A percentile compares a stretch with the other conserved stretches of the same genome.
Evolutionary conservation across 2,329 filamentous ascomycete genomes (phyloP).

Genomic region (Mycocentrospora acerina): DNA sequence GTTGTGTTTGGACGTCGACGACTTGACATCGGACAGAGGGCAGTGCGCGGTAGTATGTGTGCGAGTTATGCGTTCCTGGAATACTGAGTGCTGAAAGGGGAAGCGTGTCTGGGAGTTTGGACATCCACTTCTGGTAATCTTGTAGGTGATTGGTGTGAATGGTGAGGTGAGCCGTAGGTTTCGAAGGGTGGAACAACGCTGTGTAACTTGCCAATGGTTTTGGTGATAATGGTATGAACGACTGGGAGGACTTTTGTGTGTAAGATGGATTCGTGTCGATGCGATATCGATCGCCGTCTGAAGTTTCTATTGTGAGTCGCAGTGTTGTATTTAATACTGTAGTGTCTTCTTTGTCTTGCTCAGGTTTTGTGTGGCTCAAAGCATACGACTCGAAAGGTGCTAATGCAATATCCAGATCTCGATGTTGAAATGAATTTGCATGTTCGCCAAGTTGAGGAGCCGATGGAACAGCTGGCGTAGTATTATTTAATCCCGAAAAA

Average conservation of each 20-base stretch:
- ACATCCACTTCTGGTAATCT: slow-evolving; percentile 82
- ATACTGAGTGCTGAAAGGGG: slow-evolving; percentile 82
- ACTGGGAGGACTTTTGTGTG: slow-evolving; percentile 41
- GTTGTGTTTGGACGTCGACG: slow-evolving; percentile 72
- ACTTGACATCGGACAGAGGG: slow-evolving; percentile 94
- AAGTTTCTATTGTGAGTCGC: slow-evolving; percentile 70
- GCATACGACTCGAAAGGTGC: slow-evolving; percentile 67
- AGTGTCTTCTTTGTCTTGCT: slow-evolving; percentile 1
- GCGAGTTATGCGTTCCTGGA: slow-evolving; percentile 93
- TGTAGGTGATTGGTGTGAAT: slow-evolving; percentile 26
- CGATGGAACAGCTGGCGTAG: slow-evolving; percentile 32
- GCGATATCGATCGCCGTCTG: slow-evolving; percentile 64
- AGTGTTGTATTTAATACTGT: slow-evolving; percentile 58
- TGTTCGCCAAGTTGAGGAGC: slow-evolving; percentile 53
- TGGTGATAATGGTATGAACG: slow-evolving; percentile 42
- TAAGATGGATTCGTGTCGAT: slow-evolving; percentile 66
- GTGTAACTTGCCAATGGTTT: slow-evolving; percentile 45
- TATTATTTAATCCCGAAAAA: slow-evolving; percentile 32
- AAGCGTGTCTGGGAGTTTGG: slow-evolving; percentile 67
- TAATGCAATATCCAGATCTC: slow-evolving; percentile 65
- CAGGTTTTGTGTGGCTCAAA: slow-evolving; percentile 57
- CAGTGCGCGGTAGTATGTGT: slow-evolving; percentile 79
- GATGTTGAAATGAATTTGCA: slow-evolving; percentile 60
- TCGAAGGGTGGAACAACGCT: slow-evolving; percentile 48
- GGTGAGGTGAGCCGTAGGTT: slow-evolving; percentile 41